Evolutionary conservation across 192 early-diverging fungal genomes (phyloP), one percentile per base, ranked within the genome.

Genomic region (Allomyces arbusculus): DNA sequence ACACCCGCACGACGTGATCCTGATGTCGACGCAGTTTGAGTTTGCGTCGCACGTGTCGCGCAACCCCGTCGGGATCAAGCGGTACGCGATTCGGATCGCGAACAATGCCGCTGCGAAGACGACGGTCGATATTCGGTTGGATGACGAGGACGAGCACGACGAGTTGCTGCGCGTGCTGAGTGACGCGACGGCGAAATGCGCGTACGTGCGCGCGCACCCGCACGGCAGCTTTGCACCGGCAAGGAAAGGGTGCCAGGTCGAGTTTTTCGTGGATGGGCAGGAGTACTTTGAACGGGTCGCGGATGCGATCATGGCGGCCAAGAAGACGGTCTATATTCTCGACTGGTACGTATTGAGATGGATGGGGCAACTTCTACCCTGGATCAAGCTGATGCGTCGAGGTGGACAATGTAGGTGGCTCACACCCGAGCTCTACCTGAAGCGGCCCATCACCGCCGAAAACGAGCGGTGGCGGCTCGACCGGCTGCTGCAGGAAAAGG

Each of bases 391-490:
- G 26, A 28, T 4, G 26, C 26, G 26, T 28, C 26, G 26, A 3
- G 26, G 1, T 40, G 33, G 33, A 8, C 33, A 40, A 40, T 40
- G 33, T 8, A 40, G 33, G 33, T 58, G 50, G 50, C 50, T 58
- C 50, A 58, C 50, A 16, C 50, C 50, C 16, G 50, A 58, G 50
- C 50, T 58, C 20, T 58, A 58, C 50, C 50, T 28, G 20, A 43
- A n/a, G 26, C 24, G 23, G 28, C 25, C 11, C 1, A 68, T 43
- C 80, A 90, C 89, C 68, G 72, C 76, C 55, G 78, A 86, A 44
- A 86, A 90, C 64, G 78, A 88, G 61, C 79, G 88, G 62, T 91
- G 81, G 68, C 79, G 91, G n/a, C 66, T 94, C 12, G 91, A 94
- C 70, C 76, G 83, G 19, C 68, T 92, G 58, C 77, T 94, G 10